Evolutionary conservation across 805 yeast species (phyloP).

Genomic region (Kurtzmaniella cleridarum): DNA sequence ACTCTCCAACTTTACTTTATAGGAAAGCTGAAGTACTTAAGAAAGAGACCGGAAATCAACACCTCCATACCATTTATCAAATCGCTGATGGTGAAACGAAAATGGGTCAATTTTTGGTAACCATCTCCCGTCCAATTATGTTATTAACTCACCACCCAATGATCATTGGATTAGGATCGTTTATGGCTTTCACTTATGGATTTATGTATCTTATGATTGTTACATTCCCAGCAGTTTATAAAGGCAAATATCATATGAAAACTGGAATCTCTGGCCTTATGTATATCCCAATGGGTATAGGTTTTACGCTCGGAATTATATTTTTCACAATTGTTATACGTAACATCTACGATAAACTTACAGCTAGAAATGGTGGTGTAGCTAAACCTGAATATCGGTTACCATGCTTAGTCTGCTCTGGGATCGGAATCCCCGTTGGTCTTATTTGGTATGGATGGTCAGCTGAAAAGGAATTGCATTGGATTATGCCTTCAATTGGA

Average conservation of each 20-base stretch:
- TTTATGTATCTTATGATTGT: constrained; percentile 60
- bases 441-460: constrained; percentile 72
- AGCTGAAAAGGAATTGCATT: constrained; percentile 48
- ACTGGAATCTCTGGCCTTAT: constrained; percentile 50
- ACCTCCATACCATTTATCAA: constrained; percentile 58
- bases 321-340: constrained; percentile 45
- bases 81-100: constrained; percentile 46
- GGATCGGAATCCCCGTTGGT: constrained; percentile 53
- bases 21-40: constrained; percentile 43
- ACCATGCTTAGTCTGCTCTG: constrained; percentile 45
- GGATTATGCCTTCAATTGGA: constrained; percentile 64
- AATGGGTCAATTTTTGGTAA: constrained; percentile 32
- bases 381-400: constrained; percentile 58
- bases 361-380: constrained; percentile 44
- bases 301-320: constrained; percentile 45
- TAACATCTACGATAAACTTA: constrained; percentile 30
- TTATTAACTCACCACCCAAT: constrained; percentile 55
- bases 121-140: constrained; percentile 51
- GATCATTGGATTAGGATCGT: constrained; percentile 56
- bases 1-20: constrained; percentile 47
- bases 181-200: constrained; percentile 63
- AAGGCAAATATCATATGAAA: constrained; percentile 39
- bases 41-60: constrained; percentile 48
- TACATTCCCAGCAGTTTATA: constrained; percentile 53
- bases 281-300: constrained; percentile 55